These are phyloP conservation scores for Juncus inflexus DNA, from an alignment of 176 grass and related monocot genomes.

Conservation along the genomic window DNA sequence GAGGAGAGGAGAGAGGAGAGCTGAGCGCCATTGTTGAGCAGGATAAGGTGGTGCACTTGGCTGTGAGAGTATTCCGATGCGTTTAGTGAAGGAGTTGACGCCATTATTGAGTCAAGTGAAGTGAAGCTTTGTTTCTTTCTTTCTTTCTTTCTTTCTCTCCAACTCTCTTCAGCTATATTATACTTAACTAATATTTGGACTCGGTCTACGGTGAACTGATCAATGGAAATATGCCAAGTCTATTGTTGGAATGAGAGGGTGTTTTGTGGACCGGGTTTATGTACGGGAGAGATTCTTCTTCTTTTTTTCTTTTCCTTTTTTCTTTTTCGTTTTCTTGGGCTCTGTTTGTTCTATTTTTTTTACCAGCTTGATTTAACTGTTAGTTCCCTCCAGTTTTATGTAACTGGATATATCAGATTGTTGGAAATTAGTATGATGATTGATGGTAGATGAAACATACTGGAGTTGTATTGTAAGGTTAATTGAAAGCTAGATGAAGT, in stretches of 20 bases:
- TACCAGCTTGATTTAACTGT: background rate
- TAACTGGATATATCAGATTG: slow-evolving; percentile 1
- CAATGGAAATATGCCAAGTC: too few species aligned
- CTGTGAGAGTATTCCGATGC: slow-evolving; percentile 64
- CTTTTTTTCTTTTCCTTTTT: slow-evolving; percentile 15
- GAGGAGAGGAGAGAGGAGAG: slow-evolving; percentile 41
- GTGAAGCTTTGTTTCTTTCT: background rate
- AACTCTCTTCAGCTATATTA: background rate
- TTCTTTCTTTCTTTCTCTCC: slow-evolving; percentile 3
- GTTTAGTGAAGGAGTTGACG: slow-evolving; percentile 44
- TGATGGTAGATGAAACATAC: background rate
- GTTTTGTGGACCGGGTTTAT: background rate
- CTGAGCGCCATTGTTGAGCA: slow-evolving; percentile 45
- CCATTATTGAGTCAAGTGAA: background rate
- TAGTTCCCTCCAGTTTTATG: slow-evolving; percentile 5
- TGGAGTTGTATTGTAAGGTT: background rate
- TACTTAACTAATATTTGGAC: background rate
- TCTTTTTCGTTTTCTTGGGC: slow-evolving; percentile 16
- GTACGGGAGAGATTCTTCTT: background rate
- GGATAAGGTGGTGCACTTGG: slow-evolving; percentile 57
- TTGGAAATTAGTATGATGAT: background rate
- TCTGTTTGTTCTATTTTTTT: slow-evolving; percentile 6
- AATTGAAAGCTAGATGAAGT: too few species aligned
- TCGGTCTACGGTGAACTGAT: too few species aligned
- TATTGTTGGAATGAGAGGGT: background rate